Evolutionary conservation across 345 rosid species (phyloP), one percentile per base, ranked within the genome.

Genomic region (Acer yangbiense): DNA sequence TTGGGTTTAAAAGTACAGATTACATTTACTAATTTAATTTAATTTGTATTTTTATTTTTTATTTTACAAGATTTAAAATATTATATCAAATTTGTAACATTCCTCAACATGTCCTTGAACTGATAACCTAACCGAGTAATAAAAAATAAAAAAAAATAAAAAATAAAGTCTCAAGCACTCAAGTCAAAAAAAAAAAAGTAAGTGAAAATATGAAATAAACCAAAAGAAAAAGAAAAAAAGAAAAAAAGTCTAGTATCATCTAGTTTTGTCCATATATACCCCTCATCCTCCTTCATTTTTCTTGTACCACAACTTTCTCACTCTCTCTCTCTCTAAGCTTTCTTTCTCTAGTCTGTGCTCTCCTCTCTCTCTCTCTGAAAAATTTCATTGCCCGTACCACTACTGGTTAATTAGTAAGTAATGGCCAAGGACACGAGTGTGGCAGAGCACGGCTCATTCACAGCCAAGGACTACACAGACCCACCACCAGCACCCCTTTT

Each of bases 401-500:
- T 35, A 4, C 39, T 35, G 39, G 39, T 35, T 35, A 35, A 35
- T 43, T 27, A n/a, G 63, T 13, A 20, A 43, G 27, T 1, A 18
- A 83, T 87, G 90, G 84, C 85, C 1, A 87, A 88, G 50, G 92
- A 87, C 18, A 55, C 72, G 17, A 80, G 73, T 68, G 66, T 78
- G 39, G 54, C 76, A 11, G 91, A 87, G 79, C 82, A 85, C 1
- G 94, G 88, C 1, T 86, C 90, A 0, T 80, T 83, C 79, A 74
- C 90, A 58, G 87, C 83, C 9, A 94, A 89, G 85, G 97, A 90
- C 83, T 94, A 92, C 86, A 78, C 85, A 0, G 94, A 94, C 82
- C 97, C 98, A 25, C 97, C 95, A 7, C 93, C 87, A 3, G 96
- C 90, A 8, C 92, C 89, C n/a, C 75, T 85, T 17, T 41, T 94